A percentile compares a stretch with the other conserved stretches of the same genome.
These are phyloP conservation scores for Aspergillus nomiae DNA, from an alignment of 2,329 filamentous ascomycete species.

Conservation along the genomic window DNA sequence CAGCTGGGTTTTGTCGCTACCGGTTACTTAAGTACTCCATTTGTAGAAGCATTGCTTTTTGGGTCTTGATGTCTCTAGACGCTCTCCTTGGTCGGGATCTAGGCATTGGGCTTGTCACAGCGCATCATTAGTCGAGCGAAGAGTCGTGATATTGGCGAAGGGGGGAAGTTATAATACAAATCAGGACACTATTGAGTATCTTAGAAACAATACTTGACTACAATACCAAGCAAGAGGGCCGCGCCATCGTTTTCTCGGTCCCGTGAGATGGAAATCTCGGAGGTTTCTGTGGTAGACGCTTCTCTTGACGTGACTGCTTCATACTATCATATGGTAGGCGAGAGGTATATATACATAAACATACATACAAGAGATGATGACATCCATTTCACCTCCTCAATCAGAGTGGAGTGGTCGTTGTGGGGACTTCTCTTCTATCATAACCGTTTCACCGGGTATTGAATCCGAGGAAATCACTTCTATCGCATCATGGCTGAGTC, in stretches of 20 bases:
- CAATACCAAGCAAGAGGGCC: not conserved
- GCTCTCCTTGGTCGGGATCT: too few species aligned
- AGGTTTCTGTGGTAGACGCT: not conserved
- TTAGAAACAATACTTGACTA: not conserved
- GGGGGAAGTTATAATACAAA: too few species aligned
- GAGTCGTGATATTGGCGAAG: too few species aligned
- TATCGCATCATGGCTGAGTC: not conserved
- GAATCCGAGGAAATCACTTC: not conserved
- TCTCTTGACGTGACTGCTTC: not conserved
- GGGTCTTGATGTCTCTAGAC: too few species aligned
- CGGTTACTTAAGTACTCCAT: too few species aligned
- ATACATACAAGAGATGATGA: constrained; percentile 7
- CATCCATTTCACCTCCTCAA: constrained; percentile 1
- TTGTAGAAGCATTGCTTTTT: too few species aligned
- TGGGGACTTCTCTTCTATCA: constrained; percentile 2
- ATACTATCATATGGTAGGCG: not conserved
- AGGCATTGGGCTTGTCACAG: too few species aligned
- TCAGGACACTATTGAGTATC: not conserved
- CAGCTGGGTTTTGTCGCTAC: too few species aligned
- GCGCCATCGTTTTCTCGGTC: not conserved
- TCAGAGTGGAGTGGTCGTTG: not conserved
- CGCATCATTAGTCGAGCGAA: too few species aligned
- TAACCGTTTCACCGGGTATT: not conserved
- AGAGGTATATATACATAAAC: constrained; percentile 4
- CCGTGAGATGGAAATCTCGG: too few species aligned